Evolutionary conservation across 2,329 filamentous ascomycete genomes (phyloP).

Genomic region (Bipolaris sorokiniana): DNA sequence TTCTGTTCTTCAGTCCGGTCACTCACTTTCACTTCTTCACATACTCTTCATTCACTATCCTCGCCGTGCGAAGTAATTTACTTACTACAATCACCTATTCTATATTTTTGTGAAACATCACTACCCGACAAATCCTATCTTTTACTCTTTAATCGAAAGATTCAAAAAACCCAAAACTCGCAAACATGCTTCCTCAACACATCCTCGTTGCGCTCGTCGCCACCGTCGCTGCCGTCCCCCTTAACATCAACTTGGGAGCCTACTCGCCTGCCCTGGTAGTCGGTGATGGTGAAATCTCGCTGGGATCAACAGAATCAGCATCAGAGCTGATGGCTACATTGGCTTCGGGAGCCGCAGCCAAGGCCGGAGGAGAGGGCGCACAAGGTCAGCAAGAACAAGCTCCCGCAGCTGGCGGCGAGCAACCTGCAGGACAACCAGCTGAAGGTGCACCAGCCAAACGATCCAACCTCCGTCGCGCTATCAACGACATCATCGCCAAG

Average conservation of each 20-base stretch:
- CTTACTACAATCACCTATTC: conserved; percentile 19
- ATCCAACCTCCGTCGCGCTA: conserved; percentile 36
- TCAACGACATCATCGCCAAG: conserved; percentile 36
- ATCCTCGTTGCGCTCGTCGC: conserved; percentile 46
- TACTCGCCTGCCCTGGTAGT: conserved; percentile 61
- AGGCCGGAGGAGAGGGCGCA: conserved; percentile 25
- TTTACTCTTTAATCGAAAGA: conserved; percentile 24
- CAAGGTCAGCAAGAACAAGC: conserved; percentile 24
- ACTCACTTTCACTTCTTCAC: conserved; percentile 46
- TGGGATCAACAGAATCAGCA: conserved; percentile 52
- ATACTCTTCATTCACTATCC: conserved; percentile 33
- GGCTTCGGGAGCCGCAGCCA: conserved; percentile 49
- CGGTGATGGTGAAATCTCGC: conserved; percentile 61
- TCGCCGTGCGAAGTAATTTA: conserved; percentile 42
- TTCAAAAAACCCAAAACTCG: conserved; percentile 20
- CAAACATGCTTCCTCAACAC: conserved; percentile 49
- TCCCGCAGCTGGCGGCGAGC: conserved; percentile 13
- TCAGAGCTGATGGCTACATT: conserved; percentile 54
- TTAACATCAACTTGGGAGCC: conserved; percentile 61
- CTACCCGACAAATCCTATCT: conserved; percentile 6
- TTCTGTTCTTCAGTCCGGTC: conserved; percentile 46
- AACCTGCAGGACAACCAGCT: conserved; percentile 32
- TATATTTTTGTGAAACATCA: conserved; percentile 4
- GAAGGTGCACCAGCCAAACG: conserved; percentile 36
- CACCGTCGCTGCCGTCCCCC: conserved; percentile 51